Conservation (phyloP, 495 filamentous ascomycete species). For the Tuber melanosporum region DNA sequence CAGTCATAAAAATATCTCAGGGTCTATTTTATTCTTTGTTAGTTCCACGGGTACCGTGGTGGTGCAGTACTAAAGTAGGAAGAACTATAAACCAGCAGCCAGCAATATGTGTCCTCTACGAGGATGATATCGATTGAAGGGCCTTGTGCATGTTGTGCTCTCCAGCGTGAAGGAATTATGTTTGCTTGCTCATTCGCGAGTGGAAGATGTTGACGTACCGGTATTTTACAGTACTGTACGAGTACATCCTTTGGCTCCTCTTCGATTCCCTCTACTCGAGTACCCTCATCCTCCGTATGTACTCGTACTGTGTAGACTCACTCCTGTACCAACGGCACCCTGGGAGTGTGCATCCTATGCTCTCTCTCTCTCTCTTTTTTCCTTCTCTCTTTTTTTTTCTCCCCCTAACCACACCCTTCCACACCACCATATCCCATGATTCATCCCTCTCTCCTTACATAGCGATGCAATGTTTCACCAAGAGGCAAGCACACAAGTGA, state of each 20-base stretch:
- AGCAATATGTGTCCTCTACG: not conserved
- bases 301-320: not conserved
- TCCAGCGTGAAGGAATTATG: not conserved
- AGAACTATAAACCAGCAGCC: too few species aligned
- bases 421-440: not conserved
- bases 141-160: not conserved
- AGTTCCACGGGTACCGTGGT: not conserved
- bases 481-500: not conserved
- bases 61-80: not conserved
- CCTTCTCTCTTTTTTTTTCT: not conserved
- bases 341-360: not conserved
- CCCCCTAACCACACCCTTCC: not conserved
- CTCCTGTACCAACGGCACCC: not conserved
- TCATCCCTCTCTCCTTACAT: not conserved
- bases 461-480: constrained; percentile 1
- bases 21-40: not conserved
- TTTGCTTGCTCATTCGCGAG: not conserved
- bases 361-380: too few species aligned
- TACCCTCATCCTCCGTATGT: too few species aligned
- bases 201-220: not conserved
- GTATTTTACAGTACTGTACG: too few species aligned
- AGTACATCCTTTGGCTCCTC: too few species aligned
- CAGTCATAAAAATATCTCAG: not conserved
- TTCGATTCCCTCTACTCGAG: too few species aligned
- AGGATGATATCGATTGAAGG: not conserved